Percentiles rank a stretch among this genome's conserved stretches.
Conservation (phyloP, 1,284 basidiomycete genomes). For the Boletus smithii region DNA sequence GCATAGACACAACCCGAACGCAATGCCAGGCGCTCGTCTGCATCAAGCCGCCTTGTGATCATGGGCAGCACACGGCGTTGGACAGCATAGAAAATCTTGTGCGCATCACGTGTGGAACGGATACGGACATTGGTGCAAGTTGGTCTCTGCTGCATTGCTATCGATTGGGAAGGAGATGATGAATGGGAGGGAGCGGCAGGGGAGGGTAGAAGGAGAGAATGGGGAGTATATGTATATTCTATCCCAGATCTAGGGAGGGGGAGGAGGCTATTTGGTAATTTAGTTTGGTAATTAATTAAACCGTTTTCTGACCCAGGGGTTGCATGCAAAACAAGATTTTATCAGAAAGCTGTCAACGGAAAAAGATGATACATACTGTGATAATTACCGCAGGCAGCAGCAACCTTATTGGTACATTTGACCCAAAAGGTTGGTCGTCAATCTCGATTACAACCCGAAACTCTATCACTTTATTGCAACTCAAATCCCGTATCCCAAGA, state of each 20-base stretch:
- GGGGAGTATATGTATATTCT: conserved; percentile 34
- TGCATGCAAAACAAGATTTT: conserved; percentile 19
- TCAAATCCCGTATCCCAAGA: conserved; percentile 21
- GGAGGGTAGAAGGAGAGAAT: conserved; percentile 11
- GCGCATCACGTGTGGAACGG: conserved; percentile 72
- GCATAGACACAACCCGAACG: conserved; percentile 74
- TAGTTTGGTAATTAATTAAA: conserved; percentile 40
- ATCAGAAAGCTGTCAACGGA: conserved; percentile 23
- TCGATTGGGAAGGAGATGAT: background rate
- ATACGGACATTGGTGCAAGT: conserved; percentile 70
- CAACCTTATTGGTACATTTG: conserved; percentile 37
- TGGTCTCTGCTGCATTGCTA: conserved; percentile 56
- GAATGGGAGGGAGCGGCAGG: conserved; percentile 4
- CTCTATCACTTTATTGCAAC: conserved; percentile 42
- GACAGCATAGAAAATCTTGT: conserved; percentile 76
- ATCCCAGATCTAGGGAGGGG: conserved; percentile 31
- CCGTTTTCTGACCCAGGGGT: conserved; percentile 31
- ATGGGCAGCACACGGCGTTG: conserved; percentile 62
- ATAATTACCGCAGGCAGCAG: conserved; percentile 30
- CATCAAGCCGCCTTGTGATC: conserved; percentile 73
- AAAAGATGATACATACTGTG: conserved; percentile 21
- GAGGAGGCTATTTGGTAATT: conserved; percentile 30
- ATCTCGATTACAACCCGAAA: conserved; percentile 36
- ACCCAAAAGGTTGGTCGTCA: conserved; percentile 40
- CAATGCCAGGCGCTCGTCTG: conserved; percentile 65